Evolutionary conservation across 1,284 basidiomycete species (phyloP).

Genomic region (Uromyces viciae-fabae): DNA sequence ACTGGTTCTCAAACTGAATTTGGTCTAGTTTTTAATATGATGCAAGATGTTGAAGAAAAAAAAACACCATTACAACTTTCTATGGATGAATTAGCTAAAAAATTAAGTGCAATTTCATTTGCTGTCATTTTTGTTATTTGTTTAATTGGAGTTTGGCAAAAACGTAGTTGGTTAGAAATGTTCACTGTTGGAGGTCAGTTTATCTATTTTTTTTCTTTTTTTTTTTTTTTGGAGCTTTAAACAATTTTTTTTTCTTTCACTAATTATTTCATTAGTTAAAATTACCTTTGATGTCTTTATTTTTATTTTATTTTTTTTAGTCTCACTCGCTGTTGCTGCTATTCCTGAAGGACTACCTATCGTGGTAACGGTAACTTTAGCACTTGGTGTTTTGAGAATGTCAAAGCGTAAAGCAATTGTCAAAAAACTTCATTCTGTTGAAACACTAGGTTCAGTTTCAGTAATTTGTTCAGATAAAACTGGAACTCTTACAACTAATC

Average conservation of each 20-base stretch:
- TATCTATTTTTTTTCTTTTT: conserved; percentile 1
- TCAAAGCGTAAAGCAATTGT: conserved; percentile 90
- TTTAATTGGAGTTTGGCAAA: conserved; percentile 80
- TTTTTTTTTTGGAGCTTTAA: not conserved
- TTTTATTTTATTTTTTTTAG: conserved; percentile 57
- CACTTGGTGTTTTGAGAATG: conserved; percentile 85
- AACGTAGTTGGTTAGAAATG: conserved; percentile 92
- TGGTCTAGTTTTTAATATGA: conserved; percentile 94
- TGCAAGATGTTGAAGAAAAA: conserved; percentile 94
- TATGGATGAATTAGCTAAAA: conserved; percentile 95
- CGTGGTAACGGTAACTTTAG: conserved; percentile 93
- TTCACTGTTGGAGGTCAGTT: conserved; percentile 89
- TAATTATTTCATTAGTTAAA: not conserved
- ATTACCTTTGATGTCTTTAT: no score
- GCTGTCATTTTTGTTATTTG: conserved; percentile 89
- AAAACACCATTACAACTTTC: conserved; percentile 86
- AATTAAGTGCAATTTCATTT: conserved; percentile 83
- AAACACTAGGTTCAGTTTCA: conserved; percentile 85
- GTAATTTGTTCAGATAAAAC: conserved; percentile 98
- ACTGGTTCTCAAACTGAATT: conserved; percentile 88
- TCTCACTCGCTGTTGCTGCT: conserved; percentile 91
- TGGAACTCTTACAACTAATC: conserved; percentile 91
- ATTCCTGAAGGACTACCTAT: conserved; percentile 96
- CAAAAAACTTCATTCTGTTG: conserved; percentile 91
- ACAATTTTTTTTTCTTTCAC: not conserved